A percentile compares a stretch with the other conserved stretches of the same genome.
phyloP scores from a whole-genome alignment of 2,329 filamentous ascomycete species.

The Triangularia setosa region DNA sequence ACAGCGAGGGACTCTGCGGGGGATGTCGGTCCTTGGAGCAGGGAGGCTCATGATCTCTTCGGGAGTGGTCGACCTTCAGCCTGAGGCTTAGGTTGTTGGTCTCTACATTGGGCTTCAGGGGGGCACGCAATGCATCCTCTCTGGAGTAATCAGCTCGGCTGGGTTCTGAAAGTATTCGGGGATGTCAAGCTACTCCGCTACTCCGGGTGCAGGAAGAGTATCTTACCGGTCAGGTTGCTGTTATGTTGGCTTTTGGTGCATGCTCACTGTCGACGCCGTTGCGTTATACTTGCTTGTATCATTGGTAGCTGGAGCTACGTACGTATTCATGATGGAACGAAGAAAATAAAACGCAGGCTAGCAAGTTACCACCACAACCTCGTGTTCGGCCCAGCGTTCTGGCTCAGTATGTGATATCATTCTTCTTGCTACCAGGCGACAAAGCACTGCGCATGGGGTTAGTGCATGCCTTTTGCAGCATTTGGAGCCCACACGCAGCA shows the following conservation, averaged over 20 bases:
- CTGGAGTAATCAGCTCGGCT: neutral
- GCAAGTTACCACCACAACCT: neutral
- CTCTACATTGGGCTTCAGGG: neutral
- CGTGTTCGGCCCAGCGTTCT: neutral
- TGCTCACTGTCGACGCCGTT: neutral
- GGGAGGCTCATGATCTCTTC: conserved; percentile 64
- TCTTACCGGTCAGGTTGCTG: neutral
- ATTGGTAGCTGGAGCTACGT: neutral
- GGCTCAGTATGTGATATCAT: neutral
- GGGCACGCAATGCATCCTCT: neutral
- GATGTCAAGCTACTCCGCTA: no score
- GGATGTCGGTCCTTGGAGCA: conserved; percentile 61
- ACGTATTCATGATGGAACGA: neutral
- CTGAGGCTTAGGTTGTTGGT: conserved; percentile 1
- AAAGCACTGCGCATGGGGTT: neutral
- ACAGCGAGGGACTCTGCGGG: conserved; percentile 23
- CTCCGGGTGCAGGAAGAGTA: neutral
- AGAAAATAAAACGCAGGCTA: neutral
- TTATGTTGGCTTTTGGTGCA: neutral
- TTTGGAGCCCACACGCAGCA: neutral
- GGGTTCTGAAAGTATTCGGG: neutral
- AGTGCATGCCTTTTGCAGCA: neutral
- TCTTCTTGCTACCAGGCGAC: neutral
- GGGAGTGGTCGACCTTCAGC: conserved; percentile 52
- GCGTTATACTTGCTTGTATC: neutral